These are phyloP conservation scores for Krasilnikovozyma curviuscula DNA, from an alignment of 768 basidiomycete genomes.

Conservation along the genomic window DNA sequence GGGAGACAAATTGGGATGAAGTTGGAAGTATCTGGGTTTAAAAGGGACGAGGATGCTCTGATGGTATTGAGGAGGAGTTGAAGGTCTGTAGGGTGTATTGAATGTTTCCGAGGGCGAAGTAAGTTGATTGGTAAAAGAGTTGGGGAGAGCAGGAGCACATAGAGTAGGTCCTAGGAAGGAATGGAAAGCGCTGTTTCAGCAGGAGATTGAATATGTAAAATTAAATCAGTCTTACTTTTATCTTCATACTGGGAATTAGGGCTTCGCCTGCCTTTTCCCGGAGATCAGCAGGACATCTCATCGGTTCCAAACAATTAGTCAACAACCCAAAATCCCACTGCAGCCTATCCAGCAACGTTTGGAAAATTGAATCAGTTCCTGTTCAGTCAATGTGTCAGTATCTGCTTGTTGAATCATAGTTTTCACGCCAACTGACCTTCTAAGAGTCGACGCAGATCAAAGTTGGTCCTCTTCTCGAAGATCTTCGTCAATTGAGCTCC, in stretches of 20 bases:
- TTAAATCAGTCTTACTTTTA: constrained; percentile 38
- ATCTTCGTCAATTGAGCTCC: constrained; percentile 62
- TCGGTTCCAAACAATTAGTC: constrained; percentile 58
- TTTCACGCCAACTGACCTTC: constrained; percentile 19
- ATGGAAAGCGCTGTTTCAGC: background rate
- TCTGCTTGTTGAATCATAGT: background rate
- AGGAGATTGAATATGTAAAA: background rate
- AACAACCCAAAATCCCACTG: constrained; percentile 66
- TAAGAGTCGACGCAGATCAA: constrained; percentile 43
- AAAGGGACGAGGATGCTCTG: constrained; percentile 58
- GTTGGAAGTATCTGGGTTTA: constrained; percentile 39
- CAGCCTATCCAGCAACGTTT: constrained; percentile 46
- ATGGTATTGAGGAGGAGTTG: constrained; percentile 85
- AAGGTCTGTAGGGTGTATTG: constrained; percentile 81
- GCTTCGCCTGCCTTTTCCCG: constrained; percentile 60
- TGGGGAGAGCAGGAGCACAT: constrained; percentile 65
- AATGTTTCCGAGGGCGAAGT: constrained; percentile 75
- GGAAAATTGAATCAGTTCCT: constrained; percentile 70
- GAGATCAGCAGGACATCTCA: constrained; percentile 49
- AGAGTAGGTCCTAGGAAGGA: constrained; percentile 55
- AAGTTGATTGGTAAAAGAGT: constrained; percentile 46
- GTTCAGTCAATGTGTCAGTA: background rate
- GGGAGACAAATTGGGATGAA: constrained; percentile 95
- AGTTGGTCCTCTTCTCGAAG: constrained; percentile 77
- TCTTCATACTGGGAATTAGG: constrained; percentile 59